Base-by-base conservation (phyloP, 2,329 filamentous ascomycete species). In the Colletotrichum sp. region DNA sequence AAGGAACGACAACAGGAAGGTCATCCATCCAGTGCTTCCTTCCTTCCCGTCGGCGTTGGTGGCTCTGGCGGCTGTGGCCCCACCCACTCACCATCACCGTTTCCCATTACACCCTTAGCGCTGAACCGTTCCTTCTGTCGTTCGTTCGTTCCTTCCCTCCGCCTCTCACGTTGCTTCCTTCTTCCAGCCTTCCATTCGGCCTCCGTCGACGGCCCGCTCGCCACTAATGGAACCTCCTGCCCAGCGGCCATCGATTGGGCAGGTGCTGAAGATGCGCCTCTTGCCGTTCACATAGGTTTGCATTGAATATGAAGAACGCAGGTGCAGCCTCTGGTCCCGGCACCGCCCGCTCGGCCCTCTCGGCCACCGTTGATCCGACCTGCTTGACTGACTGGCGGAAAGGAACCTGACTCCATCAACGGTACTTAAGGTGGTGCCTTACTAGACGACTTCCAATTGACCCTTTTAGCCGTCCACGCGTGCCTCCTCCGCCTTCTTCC, bases 351-450 rank as follows among this genome's bases (percentile, higher is more conserved):
- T 74, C 72, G 71, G 71, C 21, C 58, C 38, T 43, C 71, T 73
- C 71, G 68, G 72, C 68, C 72, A 60, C 68, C 52, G 60, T 61
- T 74, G 34, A 48, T 73, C 67, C 67, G 71, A 21, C 56, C 30
- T 24, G 61, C n/a, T 48, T 48, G 43, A 52, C 43, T 52, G n/a
- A 48, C 10, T 6, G n/a, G 12, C 10, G 6, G 10, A 10, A 52
- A 12, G n/a, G 43, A n/a, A 48, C 43, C 43, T 48, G 43, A 21
- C 43, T 48, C n/a, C 43, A 48, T 48, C 18, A 48, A 21, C 18
- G 38, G 38, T 48, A 6, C 7, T 15, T 34, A 4, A 36, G 38
- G 38, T 6, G 38, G 43, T 48, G 13, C 43, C 43, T 48, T 10
- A 43, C 38, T 43, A 18, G 18, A n/a, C 38, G 38, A 18, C 38